Evolutionary conservation across 139 green algal species (phyloP).

Genomic region (Cymbomonas tetramitiformis): DNA sequence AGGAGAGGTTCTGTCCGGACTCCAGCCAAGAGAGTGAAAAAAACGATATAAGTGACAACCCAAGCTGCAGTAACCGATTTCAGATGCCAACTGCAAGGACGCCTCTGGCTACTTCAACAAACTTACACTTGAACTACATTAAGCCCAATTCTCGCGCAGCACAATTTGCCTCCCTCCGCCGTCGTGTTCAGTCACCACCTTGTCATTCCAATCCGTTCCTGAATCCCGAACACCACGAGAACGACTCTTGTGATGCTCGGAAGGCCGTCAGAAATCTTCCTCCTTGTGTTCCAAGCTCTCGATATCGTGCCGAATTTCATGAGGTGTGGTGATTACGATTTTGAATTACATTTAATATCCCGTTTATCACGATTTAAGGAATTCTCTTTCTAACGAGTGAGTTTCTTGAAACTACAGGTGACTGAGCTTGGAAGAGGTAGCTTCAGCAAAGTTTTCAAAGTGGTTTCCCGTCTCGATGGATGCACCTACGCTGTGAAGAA

Average conservation of each 20-base stretch:
- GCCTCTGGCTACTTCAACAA: not conserved
- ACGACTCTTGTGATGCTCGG: not conserved
- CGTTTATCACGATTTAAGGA: no score
- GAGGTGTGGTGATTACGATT: no score
- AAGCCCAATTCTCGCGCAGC: not conserved
- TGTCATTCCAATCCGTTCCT: constrained; percentile 10
- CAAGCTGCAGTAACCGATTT: not conserved
- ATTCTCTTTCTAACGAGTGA: no score
- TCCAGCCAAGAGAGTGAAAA: not conserved
- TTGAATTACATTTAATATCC: no score
- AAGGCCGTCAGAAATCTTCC: not conserved
- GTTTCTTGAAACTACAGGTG: no score
- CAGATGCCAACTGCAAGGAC: not conserved
- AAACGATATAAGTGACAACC: not conserved
- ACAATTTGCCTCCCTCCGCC: not conserved
- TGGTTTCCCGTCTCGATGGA: constrained; percentile 56
- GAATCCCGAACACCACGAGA: not conserved
- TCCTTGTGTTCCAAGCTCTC: not conserved
- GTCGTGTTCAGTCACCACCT: not conserved
- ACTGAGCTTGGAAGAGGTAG: constrained; percentile 19
- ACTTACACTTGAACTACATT: not conserved
- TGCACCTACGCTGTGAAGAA: constrained; percentile 76
- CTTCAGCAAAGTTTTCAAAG: constrained; percentile 47
- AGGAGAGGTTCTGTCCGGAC: not conserved
- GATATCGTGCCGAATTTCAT: constrained; percentile 2